Conservation (phyloP, 768 basidiomycete species). For the Suillus lakei region DNA sequence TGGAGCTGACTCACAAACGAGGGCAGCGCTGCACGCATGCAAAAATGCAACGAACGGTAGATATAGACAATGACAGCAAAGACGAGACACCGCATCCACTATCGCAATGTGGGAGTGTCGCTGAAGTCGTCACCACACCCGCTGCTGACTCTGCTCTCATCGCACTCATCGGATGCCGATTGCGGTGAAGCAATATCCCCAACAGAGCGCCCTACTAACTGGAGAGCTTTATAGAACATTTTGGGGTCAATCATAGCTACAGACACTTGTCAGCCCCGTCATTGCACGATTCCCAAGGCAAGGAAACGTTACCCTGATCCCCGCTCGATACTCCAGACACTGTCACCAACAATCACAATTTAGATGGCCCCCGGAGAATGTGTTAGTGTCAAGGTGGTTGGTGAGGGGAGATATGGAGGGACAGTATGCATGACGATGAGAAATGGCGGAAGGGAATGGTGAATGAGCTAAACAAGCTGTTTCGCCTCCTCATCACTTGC, state of each 20-base stretch:
- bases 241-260: neutral
- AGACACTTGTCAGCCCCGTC: conserved; percentile 16
- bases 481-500: conserved; percentile 32
- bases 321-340: conserved; percentile 7
- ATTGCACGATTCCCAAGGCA: conserved; percentile 13
- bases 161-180: conserved; percentile 23
- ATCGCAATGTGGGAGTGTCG: conserved; percentile 3
- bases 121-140: conserved; percentile 7
- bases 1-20: conserved; percentile 10
- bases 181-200: conserved; percentile 16
- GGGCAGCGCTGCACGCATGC: conserved; percentile 8
- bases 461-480: conserved; percentile 39
- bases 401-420: conserved; percentile 19
- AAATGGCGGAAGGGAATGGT: conserved; percentile 32
- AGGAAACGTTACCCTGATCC: conserved; percentile 34
- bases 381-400: neutral
- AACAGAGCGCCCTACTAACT: neutral
- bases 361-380: neutral
- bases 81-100: neutral
- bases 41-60: conserved; percentile 5
- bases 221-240: neutral
- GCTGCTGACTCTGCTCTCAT: conserved; percentile 16
- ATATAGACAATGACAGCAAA: neutral
- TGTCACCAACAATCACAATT: neutral
- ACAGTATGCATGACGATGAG: conserved; percentile 30